phyloP scores from a whole-genome alignment of 1,284 basidiomycete genomes.

The Trametes polyzona region DNA sequence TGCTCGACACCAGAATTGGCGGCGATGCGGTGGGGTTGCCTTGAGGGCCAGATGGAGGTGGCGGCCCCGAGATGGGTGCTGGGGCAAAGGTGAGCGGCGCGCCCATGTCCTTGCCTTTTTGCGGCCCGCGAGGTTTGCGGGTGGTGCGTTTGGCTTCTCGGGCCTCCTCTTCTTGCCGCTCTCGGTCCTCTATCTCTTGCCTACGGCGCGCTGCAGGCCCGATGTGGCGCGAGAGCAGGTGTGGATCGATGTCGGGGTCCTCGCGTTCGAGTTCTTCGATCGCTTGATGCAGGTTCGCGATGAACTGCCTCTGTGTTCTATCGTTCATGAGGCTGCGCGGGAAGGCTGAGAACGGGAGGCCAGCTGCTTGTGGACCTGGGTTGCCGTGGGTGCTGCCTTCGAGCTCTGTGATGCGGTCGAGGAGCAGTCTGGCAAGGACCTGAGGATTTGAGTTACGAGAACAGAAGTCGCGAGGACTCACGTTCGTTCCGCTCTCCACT shows the following conservation, averaged over 20 bases:
- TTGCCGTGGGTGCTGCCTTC: conserved; percentile 42
- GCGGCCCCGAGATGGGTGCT: conserved; percentile 20
- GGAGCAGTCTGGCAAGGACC: conserved; percentile 46
- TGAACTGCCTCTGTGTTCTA: conserved; percentile 42
- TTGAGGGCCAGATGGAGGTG: conserved; percentile 17
- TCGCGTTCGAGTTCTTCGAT: conserved; percentile 52
- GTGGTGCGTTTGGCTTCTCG: conserved; percentile 41
- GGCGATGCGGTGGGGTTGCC: conserved; percentile 19
- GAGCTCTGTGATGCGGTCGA: conserved; percentile 63
- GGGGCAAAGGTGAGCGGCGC: conserved; percentile 31
- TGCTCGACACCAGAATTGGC: conserved; percentile 42
- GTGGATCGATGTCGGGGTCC: conserved; percentile 49
- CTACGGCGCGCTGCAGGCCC: conserved; percentile 49
- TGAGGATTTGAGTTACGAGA: conserved; percentile 10
- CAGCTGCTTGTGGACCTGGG: conserved; percentile 25
- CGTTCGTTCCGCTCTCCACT: conserved; percentile 62
- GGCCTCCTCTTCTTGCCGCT: conserved; percentile 46
- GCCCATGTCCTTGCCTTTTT: conserved; percentile 46
- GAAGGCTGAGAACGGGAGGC: conserved; percentile 45
- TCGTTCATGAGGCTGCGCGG: conserved; percentile 49
- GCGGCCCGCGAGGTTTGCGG: conserved; percentile 29
- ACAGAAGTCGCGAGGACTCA: conserved; percentile 40
- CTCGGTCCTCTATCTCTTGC: conserved; percentile 45
- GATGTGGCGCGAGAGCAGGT: conserved; percentile 50
- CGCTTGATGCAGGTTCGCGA: conserved; percentile 50